A percentile compares a stretch with the other conserved stretches of the same genome.
Conservation (phyloP, 257 asterid species). For the Solanum megistacrolobum region DNA sequence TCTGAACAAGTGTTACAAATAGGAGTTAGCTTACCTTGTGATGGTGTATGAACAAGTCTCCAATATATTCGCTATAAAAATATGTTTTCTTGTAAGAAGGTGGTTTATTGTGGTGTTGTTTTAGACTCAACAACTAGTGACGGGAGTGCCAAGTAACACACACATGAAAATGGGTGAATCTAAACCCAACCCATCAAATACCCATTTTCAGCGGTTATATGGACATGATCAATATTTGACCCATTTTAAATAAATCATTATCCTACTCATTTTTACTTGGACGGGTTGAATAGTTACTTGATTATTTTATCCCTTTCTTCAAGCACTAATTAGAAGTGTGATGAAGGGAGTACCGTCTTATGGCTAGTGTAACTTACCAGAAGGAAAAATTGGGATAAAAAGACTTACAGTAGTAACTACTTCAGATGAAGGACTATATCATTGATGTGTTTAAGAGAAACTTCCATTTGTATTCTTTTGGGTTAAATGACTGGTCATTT, state of each 20-base stretch:
- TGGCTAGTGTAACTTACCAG: background rate
- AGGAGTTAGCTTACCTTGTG: background rate
- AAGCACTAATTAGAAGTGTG: background rate
- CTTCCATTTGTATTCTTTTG: background rate
- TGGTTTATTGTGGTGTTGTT: background rate
- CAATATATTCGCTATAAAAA: background rate
- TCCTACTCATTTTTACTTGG: background rate
- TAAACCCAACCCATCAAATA: background rate
- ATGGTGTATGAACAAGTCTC: background rate
- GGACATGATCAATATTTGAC: background rate
- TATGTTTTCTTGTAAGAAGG: background rate
- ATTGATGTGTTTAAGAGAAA: background rate
- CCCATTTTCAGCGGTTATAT: background rate
- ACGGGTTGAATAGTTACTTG: background rate
- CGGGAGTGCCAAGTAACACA: background rate
- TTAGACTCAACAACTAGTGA: background rate
- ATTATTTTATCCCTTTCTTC: background rate
- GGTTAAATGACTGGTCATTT: background rate
- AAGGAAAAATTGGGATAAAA: background rate
- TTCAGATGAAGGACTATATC: background rate
- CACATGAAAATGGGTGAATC: background rate
- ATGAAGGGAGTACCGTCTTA: background rate
- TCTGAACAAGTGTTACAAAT: background rate
- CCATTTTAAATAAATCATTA: background rate
- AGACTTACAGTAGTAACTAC: background rate